Base-by-base conservation (phyloP, 179 eudicot genomes). In the Silene vulgaris region DNA sequence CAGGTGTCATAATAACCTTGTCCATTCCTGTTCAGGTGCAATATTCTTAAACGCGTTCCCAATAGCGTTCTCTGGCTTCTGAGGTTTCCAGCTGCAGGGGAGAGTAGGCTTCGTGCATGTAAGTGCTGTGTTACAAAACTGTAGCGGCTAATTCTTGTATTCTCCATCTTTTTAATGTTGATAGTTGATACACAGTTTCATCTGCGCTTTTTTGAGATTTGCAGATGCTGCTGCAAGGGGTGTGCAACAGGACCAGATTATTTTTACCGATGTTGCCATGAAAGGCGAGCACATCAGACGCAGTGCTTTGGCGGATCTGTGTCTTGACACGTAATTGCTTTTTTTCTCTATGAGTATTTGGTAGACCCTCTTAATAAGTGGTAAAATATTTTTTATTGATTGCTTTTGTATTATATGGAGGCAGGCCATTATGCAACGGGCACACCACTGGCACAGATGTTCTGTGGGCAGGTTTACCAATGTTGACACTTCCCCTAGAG, bases 391-490 rank as follows among this genome's bases (percentile, higher is more conserved):
- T 43, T 67, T 75, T 57, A 69, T 50, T 74, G 43, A 74, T 16
- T 64, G 3, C 40, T 13, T 75, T 50, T 50, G 69, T 30, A 54
- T 57, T 77, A 48, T 77, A 50, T 66, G 71, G 80, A 75, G 9
- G 63, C 74, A 95, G 99, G 85, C 99, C 99, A 7, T 80, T 95
- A 61, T 95, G 99, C 88, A 95, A 95, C 83, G 99, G 96, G 12
- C 99, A 95, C 77, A 95, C 99, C 28, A 95, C 99, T 40, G 99
- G 99, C 61, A 95, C 99, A 12, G 99, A 95, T 87, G 85, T 92
- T 82, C 90, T 95, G 65, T 95, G 99, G 99, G 99, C 99, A 78
- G 99, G 99, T 78, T 80, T 95, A 56, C 99, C 99, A 20, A 93
- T 95, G 97, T 78, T 95, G 79, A 93, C 99, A 28, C 90, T 90